A percentile compares a stretch with the other conserved stretches of the same genome.
Evolutionary conservation across 768 basidiomycete species (phyloP).

Genomic region (Lactarius hatsudake): DNA sequence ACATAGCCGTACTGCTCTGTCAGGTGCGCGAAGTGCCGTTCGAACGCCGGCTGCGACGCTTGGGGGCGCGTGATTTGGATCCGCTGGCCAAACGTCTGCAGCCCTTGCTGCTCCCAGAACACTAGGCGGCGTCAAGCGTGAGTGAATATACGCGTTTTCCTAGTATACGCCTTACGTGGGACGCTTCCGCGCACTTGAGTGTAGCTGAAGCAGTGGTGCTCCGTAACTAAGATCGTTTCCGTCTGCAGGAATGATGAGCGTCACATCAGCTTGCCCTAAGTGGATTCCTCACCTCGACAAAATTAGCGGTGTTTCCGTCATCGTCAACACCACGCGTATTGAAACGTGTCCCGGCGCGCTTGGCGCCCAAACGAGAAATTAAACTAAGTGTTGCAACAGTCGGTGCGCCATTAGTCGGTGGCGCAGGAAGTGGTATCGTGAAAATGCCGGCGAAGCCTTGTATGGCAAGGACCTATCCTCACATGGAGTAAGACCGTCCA

Average conservation of each 20-base stretch:
- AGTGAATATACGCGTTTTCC: slow-evolving; percentile 11
- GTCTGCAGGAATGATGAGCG: slow-evolving; percentile 50
- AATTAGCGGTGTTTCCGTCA: slow-evolving; percentile 92
- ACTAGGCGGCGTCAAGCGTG: slow-evolving; percentile 45
- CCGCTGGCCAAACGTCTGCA: slow-evolving; percentile 90
- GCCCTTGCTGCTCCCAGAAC: slow-evolving; percentile 98
- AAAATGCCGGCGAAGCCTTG: slow-evolving; percentile 92
- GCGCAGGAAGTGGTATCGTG: slow-evolving; percentile 72
- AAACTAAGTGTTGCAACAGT: slow-evolving; percentile 72
- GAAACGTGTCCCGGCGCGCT: slow-evolving; percentile 94
- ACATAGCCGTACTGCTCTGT: slow-evolving; percentile 81
- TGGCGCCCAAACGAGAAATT: slow-evolving; percentile 88
- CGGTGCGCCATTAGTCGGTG: slow-evolving; percentile 70
- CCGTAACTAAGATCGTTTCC: slow-evolving; percentile 84
- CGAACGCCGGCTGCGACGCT: slow-evolving; percentile 95
- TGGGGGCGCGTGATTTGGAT: slow-evolving; percentile 95
- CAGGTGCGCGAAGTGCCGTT: slow-evolving; percentile 86
- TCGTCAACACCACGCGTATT: slow-evolving; percentile 97
- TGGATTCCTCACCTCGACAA: slow-evolving; percentile 69
- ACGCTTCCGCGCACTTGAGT: slow-evolving; percentile 94
- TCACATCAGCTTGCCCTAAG: not conserved
- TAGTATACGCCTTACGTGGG: slow-evolving; percentile 63
- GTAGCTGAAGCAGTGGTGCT: slow-evolving; percentile 87
- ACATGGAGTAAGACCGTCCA: slow-evolving; percentile 12
- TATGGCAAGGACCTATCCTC: slow-evolving; percentile 72